Evolutionary conservation across 106 monocot species (phyloP), one percentile per base, ranked within the genome.

Genomic region (Cymbidium sinense): DNA sequence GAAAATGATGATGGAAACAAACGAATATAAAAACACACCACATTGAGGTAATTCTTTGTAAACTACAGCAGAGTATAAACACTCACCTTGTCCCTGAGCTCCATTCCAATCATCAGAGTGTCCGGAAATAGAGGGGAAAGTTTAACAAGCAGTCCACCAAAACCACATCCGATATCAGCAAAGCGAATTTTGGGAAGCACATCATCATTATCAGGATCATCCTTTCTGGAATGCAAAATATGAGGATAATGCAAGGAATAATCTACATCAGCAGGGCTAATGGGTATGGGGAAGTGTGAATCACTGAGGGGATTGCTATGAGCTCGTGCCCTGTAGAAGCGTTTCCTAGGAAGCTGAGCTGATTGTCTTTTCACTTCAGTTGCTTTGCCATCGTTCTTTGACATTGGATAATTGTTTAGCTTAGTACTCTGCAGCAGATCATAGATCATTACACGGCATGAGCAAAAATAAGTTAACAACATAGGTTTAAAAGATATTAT

Each of bases 271-370:
- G 83, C 62, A 34, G 94, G 98, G 33, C 86, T 82, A 23, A 90
- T 84, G 52, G 98, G 94, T 47, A 99, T 80, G 12, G 98, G 98
- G 81, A 99, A 99, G 82, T 99, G 92, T 8, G 92, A 99, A 78
- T 99, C 98, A 74, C 98, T 94, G 18, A 99, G 84, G 5, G 98
- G 98, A 83, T 99, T 99, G 85, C 98, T 99, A 85, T 99, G 98
- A n/a, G 98, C 98, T 35, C 98, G 79, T 37, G 98, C 94, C 79
- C 98, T 85, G 74, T 92, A 99, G 80, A 99, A 99, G 10, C 94
- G 85, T 73, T 94, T 99, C 77, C 92, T 64, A 1, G 94, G 98
- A 39, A 88, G 94, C 21, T 75, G 86, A 7, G 64, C 71, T 0
- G 86, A 85, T 44, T 82, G 86, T 13, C 90, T 84, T 43, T 81